Conservation (phyloP, 2,329 filamentous ascomycete genomes). For the Fusarium guadeloupense region DNA sequence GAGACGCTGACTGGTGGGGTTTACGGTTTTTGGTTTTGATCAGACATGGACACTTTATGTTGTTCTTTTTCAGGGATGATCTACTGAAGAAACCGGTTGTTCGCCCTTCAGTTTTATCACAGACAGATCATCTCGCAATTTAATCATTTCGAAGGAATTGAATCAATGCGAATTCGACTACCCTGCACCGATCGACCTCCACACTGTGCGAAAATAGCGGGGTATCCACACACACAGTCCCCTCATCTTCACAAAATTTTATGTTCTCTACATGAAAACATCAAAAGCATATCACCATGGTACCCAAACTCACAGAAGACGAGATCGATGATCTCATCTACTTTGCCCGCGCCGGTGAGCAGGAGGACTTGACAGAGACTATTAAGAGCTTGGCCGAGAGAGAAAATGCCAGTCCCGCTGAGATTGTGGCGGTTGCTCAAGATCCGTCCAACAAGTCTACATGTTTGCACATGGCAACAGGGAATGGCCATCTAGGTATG, state of each 20-base stretch:
- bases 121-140: too few relatives aligned
- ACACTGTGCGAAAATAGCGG: slow-evolving; percentile 51
- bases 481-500: slow-evolving; percentile 85
- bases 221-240: slow-evolving; percentile 50
- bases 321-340: slow-evolving; percentile 93
- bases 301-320: slow-evolving; percentile 73
- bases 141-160: background rate
- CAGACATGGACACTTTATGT: too few relatives aligned
- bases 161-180: slow-evolving; percentile 14
- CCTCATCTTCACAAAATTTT: slow-evolving; percentile 51
- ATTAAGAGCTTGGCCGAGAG: slow-evolving; percentile 69
- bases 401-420: slow-evolving; percentile 66
- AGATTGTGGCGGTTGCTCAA: slow-evolving; percentile 74
- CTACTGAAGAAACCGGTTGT: background rate
- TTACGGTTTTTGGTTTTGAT: too few relatives aligned
- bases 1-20: slow-evolving; percentile 6
- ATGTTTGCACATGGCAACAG: slow-evolving; percentile 89
- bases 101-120: background rate
- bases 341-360: slow-evolving; percentile 81
- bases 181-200: slow-evolving; percentile 31
- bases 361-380: slow-evolving; percentile 68
- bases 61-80: background rate
- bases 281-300: slow-evolving; percentile 49
- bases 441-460: slow-evolving; percentile 78
- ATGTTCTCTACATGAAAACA: slow-evolving; percentile 27